phyloP scores from a whole-genome alignment of 352 stramenopile genomes.

The Phytophthora cajani region DNA sequence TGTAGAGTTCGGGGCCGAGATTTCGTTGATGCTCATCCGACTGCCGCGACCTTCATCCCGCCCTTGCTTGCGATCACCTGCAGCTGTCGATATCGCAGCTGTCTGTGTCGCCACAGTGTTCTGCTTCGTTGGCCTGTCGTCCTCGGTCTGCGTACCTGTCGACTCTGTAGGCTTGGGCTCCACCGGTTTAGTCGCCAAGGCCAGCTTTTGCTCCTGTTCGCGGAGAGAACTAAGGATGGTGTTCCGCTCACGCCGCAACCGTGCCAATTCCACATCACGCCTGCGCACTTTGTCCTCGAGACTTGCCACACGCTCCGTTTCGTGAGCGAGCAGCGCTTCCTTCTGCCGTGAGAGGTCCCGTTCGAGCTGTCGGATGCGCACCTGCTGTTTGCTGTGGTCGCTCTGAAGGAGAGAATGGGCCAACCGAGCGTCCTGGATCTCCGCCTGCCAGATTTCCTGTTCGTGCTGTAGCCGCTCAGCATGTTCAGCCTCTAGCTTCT shows the following conservation, averaged over 20 bases:
- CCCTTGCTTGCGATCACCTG: not conserved
- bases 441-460: constrained; percentile 62
- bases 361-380: constrained; percentile 65
- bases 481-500: constrained; percentile 45
- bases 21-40: constrained; percentile 46
- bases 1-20: constrained; percentile 23
- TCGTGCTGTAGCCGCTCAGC: constrained; percentile 49
- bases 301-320: constrained; percentile 51
- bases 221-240: constrained; percentile 62
- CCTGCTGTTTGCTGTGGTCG: constrained; percentile 67
- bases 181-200: constrained; percentile 6
- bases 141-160: constrained; percentile 31
- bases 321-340: constrained; percentile 45
- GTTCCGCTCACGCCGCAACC: constrained; percentile 71
- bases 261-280: constrained; percentile 67
- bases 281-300: constrained; percentile 33
- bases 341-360: constrained; percentile 62
- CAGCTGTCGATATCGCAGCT: constrained; percentile 4
- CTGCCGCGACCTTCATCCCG: constrained; percentile 5
- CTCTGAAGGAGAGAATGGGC: constrained; percentile 56
- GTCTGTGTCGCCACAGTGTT: constrained; percentile 32
- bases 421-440: constrained; percentile 61
- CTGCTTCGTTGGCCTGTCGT: not conserved
- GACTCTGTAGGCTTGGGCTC: constrained; percentile 16
- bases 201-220: constrained; percentile 55